Conservation (phyloP, 2,329 filamentous ascomycete species). For the Neofusicoccum sp. region DNA sequence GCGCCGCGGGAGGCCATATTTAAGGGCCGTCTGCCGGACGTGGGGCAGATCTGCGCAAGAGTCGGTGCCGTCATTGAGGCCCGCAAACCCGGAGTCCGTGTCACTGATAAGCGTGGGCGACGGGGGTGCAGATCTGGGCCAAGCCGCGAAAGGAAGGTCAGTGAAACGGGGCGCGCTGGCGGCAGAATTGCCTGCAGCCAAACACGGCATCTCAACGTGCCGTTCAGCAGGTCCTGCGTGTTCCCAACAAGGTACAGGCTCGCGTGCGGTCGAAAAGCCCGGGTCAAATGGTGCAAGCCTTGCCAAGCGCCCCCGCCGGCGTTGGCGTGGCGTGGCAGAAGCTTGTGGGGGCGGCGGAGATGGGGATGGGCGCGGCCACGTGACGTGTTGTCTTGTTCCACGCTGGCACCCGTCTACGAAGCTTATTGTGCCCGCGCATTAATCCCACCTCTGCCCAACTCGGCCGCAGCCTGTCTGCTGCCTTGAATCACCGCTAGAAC, state of each 20-base stretch:
- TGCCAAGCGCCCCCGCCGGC: background rate
- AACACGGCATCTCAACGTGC: background rate
- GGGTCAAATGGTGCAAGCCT: constrained; percentile 1
- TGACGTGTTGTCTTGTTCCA: too few relatives aligned
- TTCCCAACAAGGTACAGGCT: background rate
- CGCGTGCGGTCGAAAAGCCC: background rate
- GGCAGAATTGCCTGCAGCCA: background rate
- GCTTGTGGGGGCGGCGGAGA: background rate
- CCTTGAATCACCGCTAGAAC: background rate
- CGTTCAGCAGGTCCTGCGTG: background rate
- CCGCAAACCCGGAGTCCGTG: too few relatives aligned
- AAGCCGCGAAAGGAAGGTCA: background rate
- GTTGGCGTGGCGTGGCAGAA: background rate
- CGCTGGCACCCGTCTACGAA: background rate
- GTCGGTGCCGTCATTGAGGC: constrained; percentile 1
- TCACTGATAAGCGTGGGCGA: background rate
- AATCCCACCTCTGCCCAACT: background rate
- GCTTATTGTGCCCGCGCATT: background rate
- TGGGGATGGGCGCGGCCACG: background rate
- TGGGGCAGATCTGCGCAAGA: background rate
- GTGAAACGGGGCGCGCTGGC: background rate
- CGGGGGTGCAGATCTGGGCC: background rate
- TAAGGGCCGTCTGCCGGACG: background rate
- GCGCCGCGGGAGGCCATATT: background rate
- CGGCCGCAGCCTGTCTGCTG: background rate